Percentiles rank a stretch among this genome's conserved stretches.
These are phyloP conservation scores for Penicillium sp. DNA, from an alignment of 2,329 filamentous ascomycete genomes.

Conservation along the genomic window DNA sequence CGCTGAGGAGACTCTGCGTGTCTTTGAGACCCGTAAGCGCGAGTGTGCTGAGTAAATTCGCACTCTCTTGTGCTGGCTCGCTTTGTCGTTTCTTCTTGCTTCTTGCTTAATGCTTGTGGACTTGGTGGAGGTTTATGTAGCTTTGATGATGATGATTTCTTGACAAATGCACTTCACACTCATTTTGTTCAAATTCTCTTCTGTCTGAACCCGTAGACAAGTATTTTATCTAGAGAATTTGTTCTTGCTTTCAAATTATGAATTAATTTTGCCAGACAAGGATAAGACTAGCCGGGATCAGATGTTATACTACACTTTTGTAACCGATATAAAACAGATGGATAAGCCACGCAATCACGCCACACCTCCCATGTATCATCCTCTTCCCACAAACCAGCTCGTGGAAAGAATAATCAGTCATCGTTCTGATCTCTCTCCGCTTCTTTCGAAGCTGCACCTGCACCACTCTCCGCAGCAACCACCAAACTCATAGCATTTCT, in stretches of 20 bases:
- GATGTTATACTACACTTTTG: neutral
- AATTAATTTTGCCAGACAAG: neutral
- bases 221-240: neutral
- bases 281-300: neutral
- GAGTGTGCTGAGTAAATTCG: slow-evolving; percentile 62
- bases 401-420: neutral
- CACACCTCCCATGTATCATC: neutral
- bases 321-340: neutral
- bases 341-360: neutral
- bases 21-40: slow-evolving; percentile 74
- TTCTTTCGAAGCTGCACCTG: neutral
- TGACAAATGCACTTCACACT: slow-evolving; percentile 20
- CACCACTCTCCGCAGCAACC: slow-evolving; percentile 13
- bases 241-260: neutral
- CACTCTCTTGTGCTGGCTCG: neutral
- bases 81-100: neutral
- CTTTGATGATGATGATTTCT: slow-evolving; percentile 11
- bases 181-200: slow-evolving; percentile 11
- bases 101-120: neutral
- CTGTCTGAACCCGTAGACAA: neutral
- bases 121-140: neutral
- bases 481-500: slow-evolving; percentile 56
- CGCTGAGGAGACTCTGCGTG: slow-evolving; percentile 75
- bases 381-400: no score
- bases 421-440: neutral